Conservation (phyloP, 331 rosid genomes). For the Acacia concinna region DNA sequence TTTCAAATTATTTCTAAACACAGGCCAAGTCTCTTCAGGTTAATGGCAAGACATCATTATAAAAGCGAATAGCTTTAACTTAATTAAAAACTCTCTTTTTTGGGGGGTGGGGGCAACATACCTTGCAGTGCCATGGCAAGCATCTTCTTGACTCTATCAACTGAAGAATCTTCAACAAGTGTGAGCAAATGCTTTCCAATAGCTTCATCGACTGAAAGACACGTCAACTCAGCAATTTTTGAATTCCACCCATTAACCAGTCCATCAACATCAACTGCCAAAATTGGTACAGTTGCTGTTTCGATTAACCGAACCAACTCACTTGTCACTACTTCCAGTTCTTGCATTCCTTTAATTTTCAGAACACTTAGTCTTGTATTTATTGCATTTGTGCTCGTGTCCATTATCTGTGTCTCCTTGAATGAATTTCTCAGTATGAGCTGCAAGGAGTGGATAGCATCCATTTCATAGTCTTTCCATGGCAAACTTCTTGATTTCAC, state of each 20-base stretch:
- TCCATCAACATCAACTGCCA: slow-evolving; percentile 76
- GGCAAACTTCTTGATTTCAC: slow-evolving; percentile 70
- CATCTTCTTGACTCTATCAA: slow-evolving; percentile 51
- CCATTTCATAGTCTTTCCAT: slow-evolving; percentile 90
- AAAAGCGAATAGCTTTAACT: background rate
- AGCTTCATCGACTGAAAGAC: slow-evolving; percentile 66
- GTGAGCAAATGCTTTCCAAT: slow-evolving; percentile 67
- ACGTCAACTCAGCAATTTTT: slow-evolving; percentile 74
- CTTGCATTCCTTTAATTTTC: slow-evolving; percentile 74
- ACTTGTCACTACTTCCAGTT: slow-evolving; percentile 76
- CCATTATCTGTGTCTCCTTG: slow-evolving; percentile 43
- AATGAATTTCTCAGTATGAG: slow-evolving; percentile 77
- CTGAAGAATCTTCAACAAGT: slow-evolving; percentile 71
- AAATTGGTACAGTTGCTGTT: slow-evolving; percentile 79
- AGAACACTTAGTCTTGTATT: slow-evolving; percentile 52
- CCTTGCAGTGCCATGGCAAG: slow-evolving; percentile 73
- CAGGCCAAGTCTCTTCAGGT: no score
- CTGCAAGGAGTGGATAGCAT: slow-evolving; percentile 88
- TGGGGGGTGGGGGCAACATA: slow-evolving; percentile 10
- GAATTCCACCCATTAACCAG: slow-evolving; percentile 80
- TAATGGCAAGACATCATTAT: background rate
- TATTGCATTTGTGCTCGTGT: slow-evolving; percentile 40
- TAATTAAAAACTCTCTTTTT: background rate
- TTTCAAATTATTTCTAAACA: no score
- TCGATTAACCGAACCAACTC: slow-evolving; percentile 87